Base-by-base conservation (phyloP, 345 rosid genomes). In the Heritiera littoralis region DNA sequence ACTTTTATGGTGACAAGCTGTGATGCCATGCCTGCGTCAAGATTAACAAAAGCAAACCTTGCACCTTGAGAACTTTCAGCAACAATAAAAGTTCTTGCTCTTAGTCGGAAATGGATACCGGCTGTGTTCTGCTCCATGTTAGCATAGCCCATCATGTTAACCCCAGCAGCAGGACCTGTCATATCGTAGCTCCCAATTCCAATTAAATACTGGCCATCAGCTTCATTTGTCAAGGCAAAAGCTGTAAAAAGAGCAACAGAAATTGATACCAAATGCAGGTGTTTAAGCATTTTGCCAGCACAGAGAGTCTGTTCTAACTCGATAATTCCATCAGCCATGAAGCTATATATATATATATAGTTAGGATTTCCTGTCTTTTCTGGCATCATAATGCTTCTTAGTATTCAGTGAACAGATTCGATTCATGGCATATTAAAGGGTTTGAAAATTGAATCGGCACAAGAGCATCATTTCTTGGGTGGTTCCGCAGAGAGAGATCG, bases 91-190 rank as follows among this genome's bases (percentile, higher is more conserved):
- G 88, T 66, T 76, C 94, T 82, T 0, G 90, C 90, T 79, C 92
- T 79, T 9, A 90, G 83, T 63, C 91, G 80, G 83, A 90, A 89
- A 86, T 89, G 94, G 75, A 90, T 74, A 4, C 90, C 90, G 9
- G 92, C 89, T 1, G 89, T 51, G 38, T 32, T 84, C 78, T 91
- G 94, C 0, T 72, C 82, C 32, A 88, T 66, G 72, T 88, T 91
- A 8, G 86, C 92, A 55, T 88, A 91, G n/a, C 92, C 94, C 92
- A 86, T 90, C 89, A 88, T 79, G 83, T 88, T 89, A 51, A 88
- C 86, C 13, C 80, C 82, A n/a, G 88, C 88, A 9, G 94, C 90
- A 1, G 94, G 94, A 12, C 94, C 94, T 0, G 84, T 89, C 90
- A 83, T 86, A 68, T 84, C 91, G 40, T 87, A 84, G 83, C 94